Percentiles rank a stretch among this genome's conserved stretches.
phyloP scores from a whole-genome alignment of 176 grass and related monocot genomes.

The Panicum miliaceum region DNA sequence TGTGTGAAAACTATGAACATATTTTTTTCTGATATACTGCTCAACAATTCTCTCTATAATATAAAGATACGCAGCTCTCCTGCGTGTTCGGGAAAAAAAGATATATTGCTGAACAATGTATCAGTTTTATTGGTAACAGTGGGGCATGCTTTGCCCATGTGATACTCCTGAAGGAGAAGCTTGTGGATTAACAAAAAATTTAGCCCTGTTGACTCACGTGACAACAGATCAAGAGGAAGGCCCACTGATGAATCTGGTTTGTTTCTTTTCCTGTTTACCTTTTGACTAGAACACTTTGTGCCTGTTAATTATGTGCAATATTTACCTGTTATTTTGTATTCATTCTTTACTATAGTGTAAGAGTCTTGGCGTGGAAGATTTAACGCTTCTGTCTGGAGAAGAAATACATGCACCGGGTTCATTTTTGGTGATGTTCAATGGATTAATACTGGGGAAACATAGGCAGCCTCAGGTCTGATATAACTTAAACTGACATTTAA shows the following conservation, averaged over 20 bases:
- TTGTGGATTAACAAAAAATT: constrained; percentile 97
- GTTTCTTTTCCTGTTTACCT: constrained; percentile 34
- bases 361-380: constrained; percentile 87
- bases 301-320: neutral
- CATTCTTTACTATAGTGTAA: constrained; percentile 62
- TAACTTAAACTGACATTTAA: neutral
- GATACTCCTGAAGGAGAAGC: constrained; percentile 99
- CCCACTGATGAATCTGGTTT: constrained; percentile 80
- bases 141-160: constrained; percentile 99
- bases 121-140: constrained; percentile 61
- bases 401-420: constrained; percentile 86
- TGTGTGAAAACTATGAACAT: neutral
- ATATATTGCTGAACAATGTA: neutral
- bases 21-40: neutral
- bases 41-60: no score
- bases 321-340: constrained; percentile 32
- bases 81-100: no score
- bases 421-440: constrained; percentile 98
- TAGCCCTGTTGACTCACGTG: constrained; percentile 90
- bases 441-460: constrained; percentile 94
- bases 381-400: constrained; percentile 72
- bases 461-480: constrained; percentile 68
- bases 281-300: constrained; percentile 16
- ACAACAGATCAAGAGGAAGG: constrained; percentile 93
- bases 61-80: no score